phyloP scores from a whole-genome alignment of 768 basidiomycete species.

The Tulasnella sp. region DNA sequence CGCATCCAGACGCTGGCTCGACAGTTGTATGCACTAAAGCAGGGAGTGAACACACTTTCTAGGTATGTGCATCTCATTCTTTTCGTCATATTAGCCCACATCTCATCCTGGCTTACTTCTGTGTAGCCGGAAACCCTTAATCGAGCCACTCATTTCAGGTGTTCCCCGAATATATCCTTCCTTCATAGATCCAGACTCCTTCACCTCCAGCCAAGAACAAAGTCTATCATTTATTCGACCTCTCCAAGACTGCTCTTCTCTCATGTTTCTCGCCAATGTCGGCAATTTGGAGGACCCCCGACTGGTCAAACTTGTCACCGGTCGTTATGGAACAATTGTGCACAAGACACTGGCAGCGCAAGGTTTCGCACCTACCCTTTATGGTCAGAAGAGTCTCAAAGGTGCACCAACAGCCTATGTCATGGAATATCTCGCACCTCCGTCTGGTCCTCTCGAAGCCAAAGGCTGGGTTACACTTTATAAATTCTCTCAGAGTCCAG shows the following conservation, averaged over 20 bases:
- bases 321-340: neutral
- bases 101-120: no score
- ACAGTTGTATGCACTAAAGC: constrained; percentile 1
- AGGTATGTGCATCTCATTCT: neutral
- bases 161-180: neutral
- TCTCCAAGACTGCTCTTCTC: no score
- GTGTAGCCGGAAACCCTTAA: no score
- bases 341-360: constrained; percentile 3
- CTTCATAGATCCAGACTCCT: no score
- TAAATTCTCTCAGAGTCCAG: neutral
- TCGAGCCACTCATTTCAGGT: no score
- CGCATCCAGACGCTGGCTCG: neutral
- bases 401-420: constrained; percentile 9
- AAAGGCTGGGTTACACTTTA: constrained; percentile 1
- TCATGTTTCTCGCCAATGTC: no score
- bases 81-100: no score
- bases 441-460: no score
- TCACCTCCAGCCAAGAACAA: no score
- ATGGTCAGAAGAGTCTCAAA: neutral
- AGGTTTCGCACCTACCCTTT: neutral
- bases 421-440: constrained; percentile 7
- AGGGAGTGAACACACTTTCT: neutral
- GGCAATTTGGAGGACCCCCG: no score
- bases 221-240: no score
- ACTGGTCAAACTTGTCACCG: constrained; percentile 9